Percentiles rank a stretch among this genome's conserved stretches.
phyloP scores from a whole-genome alignment of 805 yeast species.

The Naumovozyma castellii region DNA sequence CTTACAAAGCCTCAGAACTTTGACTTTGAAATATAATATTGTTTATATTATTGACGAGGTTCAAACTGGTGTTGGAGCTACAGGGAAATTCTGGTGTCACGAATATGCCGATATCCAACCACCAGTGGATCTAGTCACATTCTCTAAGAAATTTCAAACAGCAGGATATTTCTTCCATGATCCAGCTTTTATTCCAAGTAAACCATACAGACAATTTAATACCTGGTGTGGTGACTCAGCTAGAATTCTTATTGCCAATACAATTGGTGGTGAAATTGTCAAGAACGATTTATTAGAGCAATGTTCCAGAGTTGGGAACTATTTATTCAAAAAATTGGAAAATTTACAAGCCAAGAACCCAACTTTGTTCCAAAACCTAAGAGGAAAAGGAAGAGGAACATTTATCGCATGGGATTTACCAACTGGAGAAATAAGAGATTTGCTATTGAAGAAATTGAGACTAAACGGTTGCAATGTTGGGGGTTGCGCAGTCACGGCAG shows the following conservation, averaged over 20 bases:
- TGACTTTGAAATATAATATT: slow-evolving; percentile 48
- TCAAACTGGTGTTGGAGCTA: slow-evolving; percentile 67
- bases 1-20: slow-evolving; percentile 53
- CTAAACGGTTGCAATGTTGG: slow-evolving; percentile 54
- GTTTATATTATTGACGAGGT: slow-evolving; percentile 63
- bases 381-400: slow-evolving; percentile 57
- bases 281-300: slow-evolving; percentile 41
- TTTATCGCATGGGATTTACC: slow-evolving; percentile 58
- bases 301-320: slow-evolving; percentile 45
- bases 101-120: slow-evolving; percentile 55
- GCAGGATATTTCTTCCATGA: slow-evolving; percentile 63
- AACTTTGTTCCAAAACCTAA: slow-evolving; percentile 36
- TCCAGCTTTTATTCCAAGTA: slow-evolving; percentile 47
- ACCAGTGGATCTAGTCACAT: slow-evolving; percentile 61
- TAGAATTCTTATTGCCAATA: slow-evolving; percentile 52
- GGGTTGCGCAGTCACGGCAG: slow-evolving; percentile 51
- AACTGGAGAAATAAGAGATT: slow-evolving; percentile 36
- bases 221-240: slow-evolving; percentile 77
- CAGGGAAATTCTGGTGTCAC: slow-evolving; percentile 67
- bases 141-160: slow-evolving; percentile 63
- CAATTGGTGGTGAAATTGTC: slow-evolving; percentile 46
- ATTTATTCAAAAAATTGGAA: slow-evolving; percentile 38
- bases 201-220: slow-evolving; percentile 62
- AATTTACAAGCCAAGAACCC: slow-evolving; percentile 33
- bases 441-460: slow-evolving; percentile 38